Base-by-base conservation (phyloP, 2,329 filamentous ascomycete species). In the Exophiala sp. region DNA sequence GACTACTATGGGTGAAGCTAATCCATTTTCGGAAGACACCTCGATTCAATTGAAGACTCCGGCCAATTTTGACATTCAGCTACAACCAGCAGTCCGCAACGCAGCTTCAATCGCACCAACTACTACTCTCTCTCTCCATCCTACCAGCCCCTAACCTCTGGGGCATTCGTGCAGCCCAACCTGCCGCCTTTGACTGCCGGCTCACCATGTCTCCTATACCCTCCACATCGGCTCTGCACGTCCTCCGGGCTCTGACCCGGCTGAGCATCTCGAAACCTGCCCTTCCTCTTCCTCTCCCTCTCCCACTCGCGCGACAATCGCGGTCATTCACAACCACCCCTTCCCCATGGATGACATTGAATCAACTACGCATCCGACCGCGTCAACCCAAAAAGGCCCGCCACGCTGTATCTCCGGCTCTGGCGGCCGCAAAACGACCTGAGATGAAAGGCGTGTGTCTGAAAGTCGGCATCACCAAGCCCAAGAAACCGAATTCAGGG, bases 401-500 rank as follows among this genome's bases (percentile, higher is more conserved):
- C 58, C 89, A 95, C 71, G 80, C 87, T 60, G 83, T 88, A 44
- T 97, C 91, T 2, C 93, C 93, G 0, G 90, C 91, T 18, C 79
- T 98, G 46, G 76, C 77, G 43, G 48, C 54, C 18, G 77, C 77
- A 55, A 69, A 80, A 44, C 79, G 86, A 37, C 89, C 93, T 2
- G 81, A 86, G 65, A 83, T 95, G 72, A 97, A 97, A 75, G 93
- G 91, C 61, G 93, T 98, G 30, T 97, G 93, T 69, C 74, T 98
- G 58, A 90, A 94, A 67, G 93, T 97, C 53, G 89, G 88, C 64
- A 87, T 90, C 62, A 89, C 86, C 62, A 89, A 93, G 65, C 93
- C 93, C 49, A 98, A 98, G 82, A 98, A 98, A 73, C 93, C 93
- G 59, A 98, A 98, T 71, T 98, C 93, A 22, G 93, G 90, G 48